Evolutionary conservation across 2,329 filamentous ascomycete genomes (phyloP).

Genomic region (Byssothecium circinans): DNA sequence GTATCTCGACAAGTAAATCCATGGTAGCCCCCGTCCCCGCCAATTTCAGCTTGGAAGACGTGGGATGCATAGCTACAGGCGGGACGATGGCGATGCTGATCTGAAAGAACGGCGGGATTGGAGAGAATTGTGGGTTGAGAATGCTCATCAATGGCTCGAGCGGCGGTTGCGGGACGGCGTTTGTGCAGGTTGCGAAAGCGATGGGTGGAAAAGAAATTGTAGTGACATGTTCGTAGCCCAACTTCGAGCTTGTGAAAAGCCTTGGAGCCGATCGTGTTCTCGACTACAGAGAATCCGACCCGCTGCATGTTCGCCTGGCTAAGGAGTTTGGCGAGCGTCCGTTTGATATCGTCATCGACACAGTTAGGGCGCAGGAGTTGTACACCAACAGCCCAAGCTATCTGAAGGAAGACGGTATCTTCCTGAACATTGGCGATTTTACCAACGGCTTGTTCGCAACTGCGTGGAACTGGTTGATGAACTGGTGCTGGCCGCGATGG

Average conservation of each 20-base stretch:
- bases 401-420: conserved; percentile 44
- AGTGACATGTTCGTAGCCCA: conserved; percentile 51
- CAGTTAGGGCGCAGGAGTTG: conserved; percentile 49
- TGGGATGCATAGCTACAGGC: too few relatives aligned
- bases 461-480: conserved; percentile 43
- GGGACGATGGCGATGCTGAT: too few relatives aligned
- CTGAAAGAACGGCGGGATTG: too few relatives aligned
- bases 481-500: conserved; percentile 44
- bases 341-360: conserved; percentile 53
- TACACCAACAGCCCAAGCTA: conserved; percentile 46
- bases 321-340: conserved; percentile 31
- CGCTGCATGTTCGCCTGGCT: conserved; percentile 42
- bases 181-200: conserved; percentile 48
- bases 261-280: conserved; percentile 44
- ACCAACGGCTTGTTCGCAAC: conserved; percentile 36
- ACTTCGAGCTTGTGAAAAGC: conserved; percentile 46
- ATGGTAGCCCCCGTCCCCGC: too few relatives aligned
- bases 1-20: too few relatives aligned
- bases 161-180: conserved; percentile 53
- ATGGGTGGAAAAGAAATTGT: conserved; percentile 45
- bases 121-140: conserved; percentile 38
- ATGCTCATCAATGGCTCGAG: conserved; percentile 56
- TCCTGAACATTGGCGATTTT: conserved; percentile 44
- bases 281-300: conserved; percentile 27
- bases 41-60: too few relatives aligned